Percentiles rank a stretch among this genome's conserved stretches.
Evolutionary conservation across 805 yeast genomes (phyloP).

Genomic region (Pichia phayaonensis): DNA sequence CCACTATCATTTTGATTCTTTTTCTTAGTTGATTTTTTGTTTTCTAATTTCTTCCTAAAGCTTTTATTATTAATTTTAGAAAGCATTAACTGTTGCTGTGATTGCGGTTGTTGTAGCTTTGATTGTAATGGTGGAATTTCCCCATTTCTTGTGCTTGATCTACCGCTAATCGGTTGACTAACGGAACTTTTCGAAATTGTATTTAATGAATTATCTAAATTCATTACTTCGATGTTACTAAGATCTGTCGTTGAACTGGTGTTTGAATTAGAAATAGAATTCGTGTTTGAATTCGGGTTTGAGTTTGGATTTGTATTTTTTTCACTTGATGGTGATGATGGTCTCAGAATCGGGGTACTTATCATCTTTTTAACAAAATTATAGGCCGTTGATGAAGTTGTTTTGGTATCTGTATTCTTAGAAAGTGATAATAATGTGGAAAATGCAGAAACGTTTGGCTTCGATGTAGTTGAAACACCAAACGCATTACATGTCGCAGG

Average conservation of each 20-base stretch:
- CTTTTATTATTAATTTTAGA: background rate
- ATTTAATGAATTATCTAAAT: background rate
- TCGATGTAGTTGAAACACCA: constrained; percentile 30
- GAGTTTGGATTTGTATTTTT: background rate
- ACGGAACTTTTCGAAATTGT: background rate
- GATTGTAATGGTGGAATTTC: background rate
- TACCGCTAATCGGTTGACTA: background rate
- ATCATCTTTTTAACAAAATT: constrained; percentile 28
- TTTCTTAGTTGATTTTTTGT: background rate
- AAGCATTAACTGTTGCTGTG: background rate
- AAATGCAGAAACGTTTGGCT: constrained; percentile 32
- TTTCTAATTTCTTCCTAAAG: background rate
- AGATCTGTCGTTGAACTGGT: background rate
- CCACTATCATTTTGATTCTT: constrained; percentile 8
- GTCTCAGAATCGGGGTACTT: constrained; percentile 23
- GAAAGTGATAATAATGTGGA: constrained; percentile 31
- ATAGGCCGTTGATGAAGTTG: constrained; percentile 19
- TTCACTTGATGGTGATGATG: constrained; percentile 12
- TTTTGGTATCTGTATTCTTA: constrained; percentile 18
- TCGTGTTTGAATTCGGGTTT: background rate
- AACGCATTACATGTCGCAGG: constrained; percentile 29
- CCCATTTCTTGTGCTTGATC: background rate
- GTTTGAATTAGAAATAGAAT: background rate
- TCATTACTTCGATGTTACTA: background rate
- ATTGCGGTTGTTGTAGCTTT: background rate